Evolutionary conservation across 495 filamentous ascomycete species (phyloP).

Genomic region (Talaromyces liani): DNA sequence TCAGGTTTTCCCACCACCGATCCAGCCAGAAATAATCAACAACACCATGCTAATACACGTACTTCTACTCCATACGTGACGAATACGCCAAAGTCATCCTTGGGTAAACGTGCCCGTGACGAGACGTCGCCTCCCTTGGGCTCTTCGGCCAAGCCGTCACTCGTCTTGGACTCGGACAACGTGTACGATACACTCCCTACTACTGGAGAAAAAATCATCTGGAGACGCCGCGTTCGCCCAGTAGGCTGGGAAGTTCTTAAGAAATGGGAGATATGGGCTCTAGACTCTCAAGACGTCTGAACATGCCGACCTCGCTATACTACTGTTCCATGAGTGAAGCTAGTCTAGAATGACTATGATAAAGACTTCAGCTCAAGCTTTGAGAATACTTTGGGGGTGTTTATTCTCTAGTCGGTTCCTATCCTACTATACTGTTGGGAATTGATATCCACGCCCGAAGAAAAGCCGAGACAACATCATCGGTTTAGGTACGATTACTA

Average conservation of each 20-base stretch:
- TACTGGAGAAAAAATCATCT: constrained; percentile 10
- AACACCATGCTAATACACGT: neutral
- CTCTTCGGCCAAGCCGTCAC: neutral
- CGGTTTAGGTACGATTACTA: neutral
- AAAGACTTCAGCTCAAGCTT: neutral
- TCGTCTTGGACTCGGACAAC: neutral
- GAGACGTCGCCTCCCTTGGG: constrained; percentile 1
- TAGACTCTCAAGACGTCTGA: constrained; percentile 29
- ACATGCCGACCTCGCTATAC: neutral
- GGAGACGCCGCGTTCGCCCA: constrained; percentile 25
- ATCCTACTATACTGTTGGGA: too few species aligned
- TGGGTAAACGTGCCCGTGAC: constrained; percentile 22
- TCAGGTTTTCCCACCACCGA: neutral
- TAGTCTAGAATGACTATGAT: neutral
- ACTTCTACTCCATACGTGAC: neutral
- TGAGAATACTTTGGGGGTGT: neutral
- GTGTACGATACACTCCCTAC: constrained; percentile 8
- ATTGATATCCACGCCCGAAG: too few species aligned
- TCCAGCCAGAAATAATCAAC: neutral
- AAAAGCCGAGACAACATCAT: neutral
- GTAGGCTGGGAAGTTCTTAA: constrained; percentile 36
- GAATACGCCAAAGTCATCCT: neutral
- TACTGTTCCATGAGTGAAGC: neutral
- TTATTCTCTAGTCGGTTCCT: neutral
- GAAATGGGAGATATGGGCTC: constrained; percentile 36